Conservation (phyloP, 768 basidiomycete genomes). For the Porpolomopsis calyptriformis region DNA sequence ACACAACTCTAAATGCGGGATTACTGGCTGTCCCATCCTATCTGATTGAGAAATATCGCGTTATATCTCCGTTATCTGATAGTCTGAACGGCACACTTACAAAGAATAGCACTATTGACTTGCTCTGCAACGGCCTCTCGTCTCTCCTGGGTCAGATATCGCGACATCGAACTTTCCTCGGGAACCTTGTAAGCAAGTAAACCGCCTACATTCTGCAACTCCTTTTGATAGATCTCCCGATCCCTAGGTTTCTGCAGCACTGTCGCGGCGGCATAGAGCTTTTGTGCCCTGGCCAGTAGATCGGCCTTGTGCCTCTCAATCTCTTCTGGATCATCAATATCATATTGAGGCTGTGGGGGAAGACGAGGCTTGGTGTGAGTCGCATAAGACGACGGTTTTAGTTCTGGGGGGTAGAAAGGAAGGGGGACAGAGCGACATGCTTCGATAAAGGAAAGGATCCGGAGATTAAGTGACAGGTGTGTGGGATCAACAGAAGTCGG, state of each 20-base stretch:
- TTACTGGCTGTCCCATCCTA: slow-evolving; percentile 35
- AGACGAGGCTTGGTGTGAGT: slow-evolving; percentile 9
- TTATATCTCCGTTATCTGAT: not conserved
- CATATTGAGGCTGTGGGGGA: not conserved
- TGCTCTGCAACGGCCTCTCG: slow-evolving; percentile 80
- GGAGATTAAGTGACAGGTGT: slow-evolving; percentile 75
- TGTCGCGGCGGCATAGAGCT: slow-evolving; percentile 54
- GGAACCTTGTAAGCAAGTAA: slow-evolving; percentile 79
- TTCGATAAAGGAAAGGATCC: slow-evolving; percentile 82
- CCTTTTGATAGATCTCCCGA: slow-evolving; percentile 50
- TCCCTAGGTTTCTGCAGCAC: slow-evolving; percentile 46
- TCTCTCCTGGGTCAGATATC: slow-evolving; percentile 66
- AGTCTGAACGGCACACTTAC: slow-evolving; percentile 35
- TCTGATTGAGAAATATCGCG: slow-evolving; percentile 27
- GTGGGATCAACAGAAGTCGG: slow-evolving; percentile 60
- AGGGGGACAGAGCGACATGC: slow-evolving; percentile 66
- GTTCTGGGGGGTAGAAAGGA: slow-evolving; percentile 24
- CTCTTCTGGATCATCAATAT: slow-evolving; percentile 13
- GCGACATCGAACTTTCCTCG: slow-evolving; percentile 62
- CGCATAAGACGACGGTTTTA: slow-evolving; percentile 7
- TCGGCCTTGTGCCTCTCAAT: slow-evolving; percentile 30
- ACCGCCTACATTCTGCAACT: slow-evolving; percentile 64
- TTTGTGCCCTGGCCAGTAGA: slow-evolving; percentile 50
- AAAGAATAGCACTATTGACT: slow-evolving; percentile 75
- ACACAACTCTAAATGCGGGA: slow-evolving; percentile 53